Evolutionary conservation across 139 green algal genomes (phyloP), one percentile per base, ranked within the genome.

Genomic region (Penium margaritaceum): DNA sequence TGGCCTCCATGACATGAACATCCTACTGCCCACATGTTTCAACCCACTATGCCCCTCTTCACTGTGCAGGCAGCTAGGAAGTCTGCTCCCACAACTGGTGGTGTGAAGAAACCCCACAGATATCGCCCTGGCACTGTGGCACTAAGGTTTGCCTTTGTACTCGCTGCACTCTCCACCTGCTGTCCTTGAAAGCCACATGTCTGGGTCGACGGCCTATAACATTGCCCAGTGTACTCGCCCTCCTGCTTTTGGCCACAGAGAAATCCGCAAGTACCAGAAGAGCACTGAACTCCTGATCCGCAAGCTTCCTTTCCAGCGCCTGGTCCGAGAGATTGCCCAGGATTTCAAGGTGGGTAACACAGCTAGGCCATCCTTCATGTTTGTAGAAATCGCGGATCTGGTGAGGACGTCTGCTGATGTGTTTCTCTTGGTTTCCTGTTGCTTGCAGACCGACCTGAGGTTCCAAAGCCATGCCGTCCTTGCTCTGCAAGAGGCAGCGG

Each of bases 401-500:
- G n/a, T n/a, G n/a, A n/a, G n/a, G n/a, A n/a, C n/a, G n/a, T n/a
- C n/a, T n/a, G n/a, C n/a, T n/a, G n/a, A n/a, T n/a, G n/a, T n/a
- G n/a, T n/a, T n/a, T n/a, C n/a, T n/a, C n/a, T n/a, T n/a, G n/a
- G n/a, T n/a, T n/a, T n/a, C n/a, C n/a, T n/a, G n/a, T n/a, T n/a
- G 96, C 86, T 97, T 96, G 90, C 96, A 98, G 90, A 96, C 92
- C 64, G 93, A 98, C 89, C 87, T 97, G 85, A 87, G 93, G 73
- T 98, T 97, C 90, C 93, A 97, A 88, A 77, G 68, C 78, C 89
- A 85, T 41, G 93, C 92, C 29, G 90, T 97, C 36, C 85, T 96
- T 69, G 93, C 70, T 6, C 70, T 78, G 17, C 70, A 78, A 17
- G 72, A 79, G 66, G 72, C 72, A 38, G 63, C 72, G 90, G 92